Conservation (phyloP, 805 yeast species). For the Maudiozyma bulderi region DNA sequence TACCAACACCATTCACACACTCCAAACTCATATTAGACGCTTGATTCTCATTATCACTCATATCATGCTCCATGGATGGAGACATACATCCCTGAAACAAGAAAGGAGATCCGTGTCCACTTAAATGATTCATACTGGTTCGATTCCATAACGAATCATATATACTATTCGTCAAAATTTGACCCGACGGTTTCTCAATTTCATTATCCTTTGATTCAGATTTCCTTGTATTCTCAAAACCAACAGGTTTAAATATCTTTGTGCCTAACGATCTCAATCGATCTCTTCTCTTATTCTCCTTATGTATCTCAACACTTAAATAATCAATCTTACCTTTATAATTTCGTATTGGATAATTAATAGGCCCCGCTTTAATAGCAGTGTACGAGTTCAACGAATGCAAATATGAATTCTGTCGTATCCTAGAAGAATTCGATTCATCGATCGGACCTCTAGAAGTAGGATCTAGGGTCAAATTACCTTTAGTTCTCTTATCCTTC, state of each 20-base stretch:
- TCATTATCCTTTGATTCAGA: background rate
- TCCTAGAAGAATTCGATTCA: background rate
- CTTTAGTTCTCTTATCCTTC: background rate
- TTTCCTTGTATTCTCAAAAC: slow-evolving; percentile 24
- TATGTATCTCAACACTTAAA: background rate
- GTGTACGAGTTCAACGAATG: background rate
- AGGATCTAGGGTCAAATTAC: background rate
- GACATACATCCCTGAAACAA: background rate
- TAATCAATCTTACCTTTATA: background rate
- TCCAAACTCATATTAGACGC: background rate
- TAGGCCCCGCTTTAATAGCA: background rate
- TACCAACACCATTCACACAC: background rate
- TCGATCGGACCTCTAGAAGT: background rate
- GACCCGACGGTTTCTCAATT: background rate
- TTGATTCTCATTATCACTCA: background rate
- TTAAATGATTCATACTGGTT: background rate
- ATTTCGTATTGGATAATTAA: background rate
- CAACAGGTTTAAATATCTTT: slow-evolving; percentile 46
- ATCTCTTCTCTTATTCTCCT: background rate
- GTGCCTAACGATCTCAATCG: slow-evolving; percentile 35
- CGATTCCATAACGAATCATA: background rate
- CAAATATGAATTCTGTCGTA: background rate
- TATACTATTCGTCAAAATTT: background rate
- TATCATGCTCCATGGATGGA: background rate
- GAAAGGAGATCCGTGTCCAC: background rate